Evolutionary conservation across 192 early-diverging fungal genomes (phyloP), one percentile per base, ranked within the genome.

Genomic region (Mortierella claussenii): DNA sequence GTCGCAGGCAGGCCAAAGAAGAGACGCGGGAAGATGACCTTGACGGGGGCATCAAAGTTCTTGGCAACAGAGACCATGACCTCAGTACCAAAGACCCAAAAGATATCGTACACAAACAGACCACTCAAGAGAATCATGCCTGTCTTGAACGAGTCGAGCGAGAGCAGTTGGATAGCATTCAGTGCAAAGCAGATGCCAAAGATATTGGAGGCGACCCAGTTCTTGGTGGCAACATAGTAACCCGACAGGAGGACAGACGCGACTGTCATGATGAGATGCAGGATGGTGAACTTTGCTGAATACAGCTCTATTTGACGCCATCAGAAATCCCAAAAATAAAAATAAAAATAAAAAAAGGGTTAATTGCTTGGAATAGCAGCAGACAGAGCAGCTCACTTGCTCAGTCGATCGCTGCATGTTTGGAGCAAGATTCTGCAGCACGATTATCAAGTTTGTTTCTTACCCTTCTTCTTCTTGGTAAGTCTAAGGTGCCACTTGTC

Each of bases 41-140:
- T 99, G 79, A 99, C 94, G 32, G 97, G 97, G 6, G 93, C 95
- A 69, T 99, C 97, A 80, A 98, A 94, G 59, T 88, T 91, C 83
- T 93, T 96, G 42, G 97, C 97, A 23, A 99, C 97, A 9, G 92
- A 92, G 7, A 98, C 97, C 97, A 99, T 99, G 20, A 99, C 97
- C 37, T 95, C 92, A 7, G 97, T 98, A 34, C 95, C 95, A 86
- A 99, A 99, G 61, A 99, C 97, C 97, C 97, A 99, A 65, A 98
- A 99, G 52, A 99, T 89, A 80, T 99, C 97, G 71, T 99, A 99
- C 26, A 96, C 78, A 82, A 99, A 99, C 43, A 99, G 81, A 18
- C 93, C 96, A 23, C 87, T 79, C 28, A 99, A 88, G 51, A 99
- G 86, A 30, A 95, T 93, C 84, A 96, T 95, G n/a, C 96, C 97